Evolutionary conservation across 306 rosid genomes (phyloP).

Genomic region (Quercus parvula): DNA sequence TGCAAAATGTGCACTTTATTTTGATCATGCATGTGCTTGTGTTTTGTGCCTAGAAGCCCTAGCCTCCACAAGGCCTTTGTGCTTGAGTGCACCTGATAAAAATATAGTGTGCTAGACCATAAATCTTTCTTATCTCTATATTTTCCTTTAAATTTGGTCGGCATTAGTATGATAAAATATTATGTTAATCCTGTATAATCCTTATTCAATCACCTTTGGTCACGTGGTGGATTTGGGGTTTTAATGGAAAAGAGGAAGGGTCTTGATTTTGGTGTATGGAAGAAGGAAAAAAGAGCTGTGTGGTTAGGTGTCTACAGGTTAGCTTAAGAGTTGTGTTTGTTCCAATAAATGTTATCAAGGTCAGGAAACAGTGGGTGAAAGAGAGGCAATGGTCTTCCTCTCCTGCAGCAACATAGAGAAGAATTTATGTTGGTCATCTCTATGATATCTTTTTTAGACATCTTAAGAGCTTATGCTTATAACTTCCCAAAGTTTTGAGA

Average conservation of each 20-base stretch:
- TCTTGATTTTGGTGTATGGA: too few species aligned
- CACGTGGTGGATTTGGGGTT: too few species aligned
- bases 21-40: too few species aligned
- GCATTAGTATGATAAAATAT: neutral
- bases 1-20: too few species aligned
- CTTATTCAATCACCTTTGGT: neutral
- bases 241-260: too few species aligned
- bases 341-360: neutral
- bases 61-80: too few species aligned
- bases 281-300: neutral
- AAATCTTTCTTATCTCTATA: too few species aligned
- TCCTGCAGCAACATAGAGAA: neutral
- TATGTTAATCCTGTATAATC: neutral
- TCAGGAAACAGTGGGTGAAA: neutral
- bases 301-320: neutral
- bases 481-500: neutral
- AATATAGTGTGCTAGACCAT: too few species aligned
- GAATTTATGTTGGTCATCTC: neutral
- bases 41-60: too few species aligned
- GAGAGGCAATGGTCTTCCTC: neutral
- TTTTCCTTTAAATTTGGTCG: neutral
- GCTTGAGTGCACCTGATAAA: too few species aligned
- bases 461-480: neutral
- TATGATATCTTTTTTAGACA: neutral
- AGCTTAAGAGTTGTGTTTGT: neutral